phyloP scores from a whole-genome alignment of 352 stramenopile species.

The Phytophthora fragariaefolia region DNA sequence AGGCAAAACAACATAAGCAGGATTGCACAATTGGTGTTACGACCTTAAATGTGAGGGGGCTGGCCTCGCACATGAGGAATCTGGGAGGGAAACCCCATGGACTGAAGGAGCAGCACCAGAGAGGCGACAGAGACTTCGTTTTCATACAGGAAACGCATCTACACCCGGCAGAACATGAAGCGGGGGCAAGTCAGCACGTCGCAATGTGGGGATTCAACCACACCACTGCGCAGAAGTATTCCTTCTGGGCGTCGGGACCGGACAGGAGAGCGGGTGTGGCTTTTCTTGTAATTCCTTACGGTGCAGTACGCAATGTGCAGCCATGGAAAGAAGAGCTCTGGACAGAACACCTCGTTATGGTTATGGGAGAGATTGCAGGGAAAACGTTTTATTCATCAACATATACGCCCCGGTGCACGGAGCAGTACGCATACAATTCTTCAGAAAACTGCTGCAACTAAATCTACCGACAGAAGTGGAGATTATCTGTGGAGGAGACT shows the following conservation, averaged over 20 bases:
- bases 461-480: not conserved
- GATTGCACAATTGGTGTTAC: conserved; percentile 3
- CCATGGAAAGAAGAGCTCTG: not conserved
- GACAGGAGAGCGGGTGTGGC: conserved; percentile 1
- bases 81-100: not conserved
- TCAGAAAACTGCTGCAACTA: not conserved
- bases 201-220: conserved; percentile 7
- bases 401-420: not conserved
- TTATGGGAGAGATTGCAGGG: not conserved
- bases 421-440: not conserved
- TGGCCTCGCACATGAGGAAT: not conserved
- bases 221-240: not conserved
- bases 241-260: conserved; percentile 1
- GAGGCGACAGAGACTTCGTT: not conserved
- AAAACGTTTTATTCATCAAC: not conserved
- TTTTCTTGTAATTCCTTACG: conserved; percentile 4
- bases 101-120: conserved; percentile 4
- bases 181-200: not conserved
- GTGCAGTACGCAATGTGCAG: not conserved
- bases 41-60: conserved; percentile 3
- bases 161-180: not conserved
- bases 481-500: not conserved
- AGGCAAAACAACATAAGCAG: not conserved
- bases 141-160: conserved; percentile 19
- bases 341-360: conserved; percentile 7